Conservation (phyloP, 345 rosid species). For the Cardamine occulta region DNA sequence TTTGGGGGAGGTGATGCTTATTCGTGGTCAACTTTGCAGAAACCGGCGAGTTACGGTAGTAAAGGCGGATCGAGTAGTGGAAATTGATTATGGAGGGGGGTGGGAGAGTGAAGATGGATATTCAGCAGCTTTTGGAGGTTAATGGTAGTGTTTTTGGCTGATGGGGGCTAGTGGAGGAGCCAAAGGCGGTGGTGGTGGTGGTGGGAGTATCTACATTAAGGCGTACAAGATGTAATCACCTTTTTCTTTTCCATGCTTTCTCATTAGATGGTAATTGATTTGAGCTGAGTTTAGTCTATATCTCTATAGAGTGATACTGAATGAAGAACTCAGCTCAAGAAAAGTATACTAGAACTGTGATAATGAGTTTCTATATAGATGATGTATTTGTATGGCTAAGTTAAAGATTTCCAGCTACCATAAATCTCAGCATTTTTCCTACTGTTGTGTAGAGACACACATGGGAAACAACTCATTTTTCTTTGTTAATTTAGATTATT, state of each 20-base stretch:
- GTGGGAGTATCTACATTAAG: conserved; percentile 76
- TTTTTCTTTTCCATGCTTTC: conserved; percentile 20
- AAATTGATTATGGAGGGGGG: conserved; percentile 87
- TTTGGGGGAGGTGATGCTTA: conserved; percentile 99
- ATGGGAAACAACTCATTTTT: neutral
- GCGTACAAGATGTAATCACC: conserved; percentile 77
- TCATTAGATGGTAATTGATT: conserved; percentile 14
- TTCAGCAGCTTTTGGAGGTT: conserved; percentile 54
- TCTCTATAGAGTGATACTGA: neutral
- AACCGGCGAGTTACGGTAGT: conserved; percentile 83
- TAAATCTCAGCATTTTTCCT: neutral
- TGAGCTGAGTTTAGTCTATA: conserved; percentile 4
- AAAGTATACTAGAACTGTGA: conserved; percentile 22
- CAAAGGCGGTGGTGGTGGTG: conserved; percentile 96
- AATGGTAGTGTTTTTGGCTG: conserved; percentile 76
- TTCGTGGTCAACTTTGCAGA: conserved; percentile 78
- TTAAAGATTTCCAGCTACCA: neutral
- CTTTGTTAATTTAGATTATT: conserved; percentile 9
- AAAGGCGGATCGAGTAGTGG: conserved; percentile 84
- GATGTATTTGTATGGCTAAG: neutral
- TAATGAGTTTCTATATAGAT: neutral
- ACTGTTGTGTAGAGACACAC: conserved; percentile 14
- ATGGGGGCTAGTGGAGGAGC: conserved; percentile 80
- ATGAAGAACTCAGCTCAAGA: neutral
- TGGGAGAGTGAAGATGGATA: conserved; percentile 65